A percentile compares a stretch with the other conserved stretches of the same genome.
These are phyloP conservation scores for Chrysoporthe deuterocubensis DNA, from an alignment of 2,329 filamentous ascomycete species.

Conservation along the genomic window DNA sequence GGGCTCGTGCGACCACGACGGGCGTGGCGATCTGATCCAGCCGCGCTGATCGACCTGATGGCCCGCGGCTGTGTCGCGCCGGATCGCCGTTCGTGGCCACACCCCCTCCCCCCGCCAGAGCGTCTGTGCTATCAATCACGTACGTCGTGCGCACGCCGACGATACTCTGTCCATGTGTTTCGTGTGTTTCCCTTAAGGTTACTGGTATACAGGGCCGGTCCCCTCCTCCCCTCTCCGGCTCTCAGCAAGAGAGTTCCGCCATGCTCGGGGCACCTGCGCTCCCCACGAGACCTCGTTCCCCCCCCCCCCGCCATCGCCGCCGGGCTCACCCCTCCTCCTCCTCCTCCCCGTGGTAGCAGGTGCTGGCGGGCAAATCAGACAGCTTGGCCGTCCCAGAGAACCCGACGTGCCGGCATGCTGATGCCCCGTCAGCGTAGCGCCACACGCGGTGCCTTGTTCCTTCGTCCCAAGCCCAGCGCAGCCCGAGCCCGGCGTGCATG, in stretches of 20 bases:
- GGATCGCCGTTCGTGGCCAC: background rate
- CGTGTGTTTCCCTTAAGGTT: slow-evolving; percentile 1
- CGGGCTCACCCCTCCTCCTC: too few relatives aligned
- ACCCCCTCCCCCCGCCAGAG: background rate
- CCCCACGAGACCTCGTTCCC: background rate
- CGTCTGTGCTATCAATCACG: slow-evolving; percentile 10
- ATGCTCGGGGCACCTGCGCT: background rate
- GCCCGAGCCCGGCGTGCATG: background rate
- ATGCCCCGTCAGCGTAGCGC: background rate
- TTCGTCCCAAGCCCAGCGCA: background rate
- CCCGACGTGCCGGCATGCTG: background rate
- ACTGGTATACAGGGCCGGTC: background rate
- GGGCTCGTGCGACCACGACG: background rate
- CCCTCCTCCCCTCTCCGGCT: background rate
- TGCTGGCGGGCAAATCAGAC: too few relatives aligned
- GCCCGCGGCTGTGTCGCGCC: background rate
- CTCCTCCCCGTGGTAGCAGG: too few relatives aligned
- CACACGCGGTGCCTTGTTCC: background rate
- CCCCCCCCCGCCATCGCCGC: background rate
- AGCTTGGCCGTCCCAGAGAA: background rate
- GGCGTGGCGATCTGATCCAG: background rate
- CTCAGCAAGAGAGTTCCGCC: background rate
- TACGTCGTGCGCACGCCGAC: background rate
- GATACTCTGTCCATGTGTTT: background rate
- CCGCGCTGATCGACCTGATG: background rate